Conservation (phyloP, 2,329 filamentous ascomycete species). For the Penicillium sp. region DNA sequence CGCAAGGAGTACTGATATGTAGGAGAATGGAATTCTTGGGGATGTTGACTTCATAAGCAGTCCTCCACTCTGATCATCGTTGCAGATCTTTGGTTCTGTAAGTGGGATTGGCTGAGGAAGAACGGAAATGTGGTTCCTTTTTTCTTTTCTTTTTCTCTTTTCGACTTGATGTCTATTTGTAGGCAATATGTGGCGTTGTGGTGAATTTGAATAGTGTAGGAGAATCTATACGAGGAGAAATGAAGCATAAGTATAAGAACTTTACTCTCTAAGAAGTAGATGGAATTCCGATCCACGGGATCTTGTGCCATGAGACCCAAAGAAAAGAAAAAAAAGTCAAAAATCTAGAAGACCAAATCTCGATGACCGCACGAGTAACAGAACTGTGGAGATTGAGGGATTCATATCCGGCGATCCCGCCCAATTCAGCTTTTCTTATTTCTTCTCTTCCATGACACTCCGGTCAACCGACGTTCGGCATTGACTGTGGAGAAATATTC, state of each 20-base stretch:
- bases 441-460: neutral
- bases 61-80: slow-evolving; percentile 23
- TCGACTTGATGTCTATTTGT: neutral
- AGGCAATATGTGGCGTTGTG: slow-evolving; percentile 13
- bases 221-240: neutral
- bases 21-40: slow-evolving; percentile 18
- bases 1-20: slow-evolving; percentile 17
- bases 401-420: slow-evolving; percentile 24
- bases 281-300: neutral
- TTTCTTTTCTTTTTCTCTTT: neutral
- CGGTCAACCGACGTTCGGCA: slow-evolving; percentile 3
- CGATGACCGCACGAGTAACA: slow-evolving; percentile 31
- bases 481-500: slow-evolving; percentile 1
- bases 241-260: neutral
- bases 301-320: neutral
- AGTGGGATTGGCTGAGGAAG: slow-evolving; percentile 16
- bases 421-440: slow-evolving; percentile 1
- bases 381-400: slow-evolving; percentile 12
- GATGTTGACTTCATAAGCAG: slow-evolving; percentile 26
- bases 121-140: slow-evolving; percentile 11
- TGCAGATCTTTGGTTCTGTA: slow-evolving; percentile 20
- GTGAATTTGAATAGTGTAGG: neutral
- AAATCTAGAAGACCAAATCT: slow-evolving; percentile 9
- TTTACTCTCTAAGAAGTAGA: too few species aligned
- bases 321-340: neutral